Conservation (phyloP, 192 early-diverging fungal species). For the Gamsiella multidivaricata region DNA sequence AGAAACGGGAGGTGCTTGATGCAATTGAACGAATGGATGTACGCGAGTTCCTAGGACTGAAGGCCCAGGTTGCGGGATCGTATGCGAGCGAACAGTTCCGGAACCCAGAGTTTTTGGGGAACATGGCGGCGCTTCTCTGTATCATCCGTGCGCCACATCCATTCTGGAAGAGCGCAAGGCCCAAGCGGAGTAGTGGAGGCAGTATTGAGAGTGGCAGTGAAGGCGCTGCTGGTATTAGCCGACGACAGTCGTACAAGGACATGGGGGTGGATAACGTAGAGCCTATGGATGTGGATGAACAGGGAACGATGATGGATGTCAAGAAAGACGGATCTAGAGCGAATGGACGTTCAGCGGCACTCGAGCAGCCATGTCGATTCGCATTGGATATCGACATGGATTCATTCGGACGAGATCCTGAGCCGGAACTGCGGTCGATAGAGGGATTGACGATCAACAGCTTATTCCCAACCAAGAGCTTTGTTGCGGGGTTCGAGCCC, state of each 20-base stretch:
- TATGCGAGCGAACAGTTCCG: constrained; percentile 45
- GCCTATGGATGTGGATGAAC: constrained; percentile 27
- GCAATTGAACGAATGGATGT: constrained; percentile 36
- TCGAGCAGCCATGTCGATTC: constrained; percentile 24
- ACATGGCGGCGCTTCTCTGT: constrained; percentile 33
- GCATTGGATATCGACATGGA: constrained; percentile 40
- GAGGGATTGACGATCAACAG: constrained; percentile 29
- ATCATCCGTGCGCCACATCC: constrained; percentile 18
- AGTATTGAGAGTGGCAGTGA: not conserved
- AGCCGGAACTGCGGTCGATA: constrained; percentile 8
- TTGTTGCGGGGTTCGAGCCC: constrained; percentile 38
- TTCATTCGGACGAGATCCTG: constrained; percentile 32
- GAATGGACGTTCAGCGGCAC: not conserved
- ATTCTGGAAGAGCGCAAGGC: constrained; percentile 4
- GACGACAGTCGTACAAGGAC: not conserved
- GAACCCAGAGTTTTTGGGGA: constrained; percentile 40
- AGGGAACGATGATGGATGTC: not conserved
- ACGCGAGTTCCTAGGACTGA: constrained; percentile 26
- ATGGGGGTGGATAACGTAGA: constrained; percentile 21
- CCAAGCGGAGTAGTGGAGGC: not conserved
- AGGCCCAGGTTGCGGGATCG: constrained; percentile 6
- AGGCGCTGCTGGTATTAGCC: not conserved
- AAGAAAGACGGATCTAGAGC: not conserved
- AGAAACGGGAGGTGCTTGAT: constrained; percentile 28
- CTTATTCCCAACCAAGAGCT: constrained; percentile 17